phyloP scores from a whole-genome alignment of 805 yeast genomes.

The Pichia phayaonensis region DNA sequence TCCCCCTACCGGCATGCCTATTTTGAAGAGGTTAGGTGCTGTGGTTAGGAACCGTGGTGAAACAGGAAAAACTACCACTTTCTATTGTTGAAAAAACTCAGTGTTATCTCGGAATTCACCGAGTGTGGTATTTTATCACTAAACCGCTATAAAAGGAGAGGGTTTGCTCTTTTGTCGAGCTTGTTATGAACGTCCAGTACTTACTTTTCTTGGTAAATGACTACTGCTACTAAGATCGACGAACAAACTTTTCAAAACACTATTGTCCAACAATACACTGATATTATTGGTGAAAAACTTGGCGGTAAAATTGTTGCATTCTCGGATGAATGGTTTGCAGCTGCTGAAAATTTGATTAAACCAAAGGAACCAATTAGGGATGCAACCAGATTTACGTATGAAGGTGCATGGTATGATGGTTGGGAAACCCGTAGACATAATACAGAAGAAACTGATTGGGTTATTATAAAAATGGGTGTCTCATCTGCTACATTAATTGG shows the following conservation, averaged over 20 bases:
- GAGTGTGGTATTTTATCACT: neutral
- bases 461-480: constrained; percentile 75
- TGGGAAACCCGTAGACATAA: constrained; percentile 98
- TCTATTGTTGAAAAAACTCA: too few species aligned
- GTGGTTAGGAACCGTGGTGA: too few species aligned
- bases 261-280: constrained; percentile 50
- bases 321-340: constrained; percentile 95
- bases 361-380: constrained; percentile 78
- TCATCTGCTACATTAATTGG: constrained; percentile 72
- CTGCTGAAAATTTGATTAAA: constrained; percentile 76
- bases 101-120: neutral
- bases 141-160: neutral
- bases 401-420: constrained; percentile 98
- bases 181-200: neutral
- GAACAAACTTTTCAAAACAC: constrained; percentile 37
- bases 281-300: constrained; percentile 75
- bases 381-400: constrained; percentile 65
- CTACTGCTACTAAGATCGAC: constrained; percentile 14
- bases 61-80: too few species aligned
- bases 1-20: too few species aligned
- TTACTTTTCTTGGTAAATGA: constrained; percentile 1
- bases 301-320: constrained; percentile 67
- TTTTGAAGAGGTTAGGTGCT: too few species aligned
- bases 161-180: neutral
- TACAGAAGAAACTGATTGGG: constrained; percentile 80